Conservation (phyloP, 2,329 filamentous ascomycete species). For the Fusarium protoensiforme region DNA sequence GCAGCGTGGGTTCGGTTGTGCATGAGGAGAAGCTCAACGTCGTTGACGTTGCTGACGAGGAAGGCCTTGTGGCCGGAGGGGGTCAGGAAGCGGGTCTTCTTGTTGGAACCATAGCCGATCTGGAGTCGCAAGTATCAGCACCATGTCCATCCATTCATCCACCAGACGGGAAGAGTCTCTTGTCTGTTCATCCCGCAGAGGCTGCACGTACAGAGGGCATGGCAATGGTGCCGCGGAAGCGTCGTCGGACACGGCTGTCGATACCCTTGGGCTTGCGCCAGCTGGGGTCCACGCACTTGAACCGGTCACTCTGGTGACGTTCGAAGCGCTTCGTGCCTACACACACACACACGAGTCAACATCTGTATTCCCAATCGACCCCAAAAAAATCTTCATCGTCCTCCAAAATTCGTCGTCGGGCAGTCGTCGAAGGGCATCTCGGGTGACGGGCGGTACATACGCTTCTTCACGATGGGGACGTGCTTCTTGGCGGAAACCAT, state of each 20-base stretch:
- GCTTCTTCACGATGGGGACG: conserved; percentile 99
- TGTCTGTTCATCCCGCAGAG: conserved; percentile 6
- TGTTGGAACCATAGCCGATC: conserved; percentile 99
- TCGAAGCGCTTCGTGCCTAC: conserved; percentile 92
- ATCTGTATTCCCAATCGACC: conserved; percentile 27
- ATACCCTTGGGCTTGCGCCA: conserved; percentile 99
- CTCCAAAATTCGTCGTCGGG: conserved; percentile 27
- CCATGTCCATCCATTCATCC: background rate
- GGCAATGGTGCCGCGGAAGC: conserved; percentile 93
- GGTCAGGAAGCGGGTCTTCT: conserved; percentile 99
- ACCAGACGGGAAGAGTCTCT: background rate
- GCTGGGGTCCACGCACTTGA: conserved; percentile 88
- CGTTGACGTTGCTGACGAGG: conserved; percentile 96
- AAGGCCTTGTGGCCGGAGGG: conserved; percentile 99
- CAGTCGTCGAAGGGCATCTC: conserved; percentile 22
- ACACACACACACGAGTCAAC: conserved; percentile 51
- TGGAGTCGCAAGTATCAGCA: conserved; percentile 53
- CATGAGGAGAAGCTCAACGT: conserved; percentile 98
- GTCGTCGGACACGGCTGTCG: conserved; percentile 96
- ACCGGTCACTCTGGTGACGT: conserved; percentile 97
- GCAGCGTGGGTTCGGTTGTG: conserved; percentile 99
- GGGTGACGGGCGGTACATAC: conserved; percentile 72
- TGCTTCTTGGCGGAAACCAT: conserved; percentile 99
- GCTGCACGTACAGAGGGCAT: conserved; percentile 92
- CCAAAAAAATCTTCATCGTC: background rate